Percentiles rank a stretch among this genome's conserved stretches.
Evolutionary conservation across 2,329 filamentous ascomycete species (phyloP).

Genomic region (Fusarium subglutinans): DNA sequence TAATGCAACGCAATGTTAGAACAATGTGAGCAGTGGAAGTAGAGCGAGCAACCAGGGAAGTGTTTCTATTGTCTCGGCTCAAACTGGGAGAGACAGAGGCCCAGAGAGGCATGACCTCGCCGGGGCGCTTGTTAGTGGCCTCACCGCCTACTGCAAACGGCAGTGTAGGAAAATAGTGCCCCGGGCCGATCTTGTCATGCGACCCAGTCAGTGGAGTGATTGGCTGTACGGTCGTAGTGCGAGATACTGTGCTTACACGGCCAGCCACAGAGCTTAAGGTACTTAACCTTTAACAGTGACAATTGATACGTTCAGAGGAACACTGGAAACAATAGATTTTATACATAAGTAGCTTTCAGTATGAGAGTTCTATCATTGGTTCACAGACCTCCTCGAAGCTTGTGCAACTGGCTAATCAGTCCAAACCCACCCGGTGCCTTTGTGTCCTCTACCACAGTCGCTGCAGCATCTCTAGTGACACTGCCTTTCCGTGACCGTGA

Average conservation of each 20-base stretch:
- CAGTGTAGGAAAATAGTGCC: slow-evolving; percentile 26
- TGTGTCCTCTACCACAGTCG: slow-evolving; percentile 49
- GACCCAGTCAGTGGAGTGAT: slow-evolving; percentile 14
- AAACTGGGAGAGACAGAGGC: slow-evolving; percentile 14
- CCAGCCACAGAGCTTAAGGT: background rate
- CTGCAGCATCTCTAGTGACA: slow-evolving; percentile 40
- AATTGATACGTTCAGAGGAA: background rate
- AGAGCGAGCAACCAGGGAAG: background rate
- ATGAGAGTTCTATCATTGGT: background rate
- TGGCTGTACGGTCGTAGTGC: slow-evolving; percentile 3
- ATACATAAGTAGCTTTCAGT: background rate
- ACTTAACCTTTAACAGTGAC: background rate
- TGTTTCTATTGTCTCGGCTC: slow-evolving; percentile 27
- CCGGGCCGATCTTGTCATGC: slow-evolving; percentile 9
- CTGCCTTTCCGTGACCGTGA: slow-evolving; percentile 51
- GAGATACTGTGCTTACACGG: slow-evolving; percentile 9
- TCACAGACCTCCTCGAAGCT: slow-evolving; percentile 64
- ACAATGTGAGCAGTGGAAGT: background rate
- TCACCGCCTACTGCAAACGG: slow-evolving; percentile 41
- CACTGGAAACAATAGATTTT: background rate
- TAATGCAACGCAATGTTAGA: background rate
- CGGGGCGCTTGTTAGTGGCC: slow-evolving; percentile 13
- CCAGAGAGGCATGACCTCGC: slow-evolving; percentile 36
- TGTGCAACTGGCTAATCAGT: slow-evolving; percentile 70
- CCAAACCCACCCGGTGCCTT: slow-evolving; percentile 64